Percentiles rank a stretch among this genome's conserved stretches.
These are phyloP conservation scores for Aeschynomene evenia DNA, from an alignment of 306 rosid genomes.

Conservation along the genomic window DNA sequence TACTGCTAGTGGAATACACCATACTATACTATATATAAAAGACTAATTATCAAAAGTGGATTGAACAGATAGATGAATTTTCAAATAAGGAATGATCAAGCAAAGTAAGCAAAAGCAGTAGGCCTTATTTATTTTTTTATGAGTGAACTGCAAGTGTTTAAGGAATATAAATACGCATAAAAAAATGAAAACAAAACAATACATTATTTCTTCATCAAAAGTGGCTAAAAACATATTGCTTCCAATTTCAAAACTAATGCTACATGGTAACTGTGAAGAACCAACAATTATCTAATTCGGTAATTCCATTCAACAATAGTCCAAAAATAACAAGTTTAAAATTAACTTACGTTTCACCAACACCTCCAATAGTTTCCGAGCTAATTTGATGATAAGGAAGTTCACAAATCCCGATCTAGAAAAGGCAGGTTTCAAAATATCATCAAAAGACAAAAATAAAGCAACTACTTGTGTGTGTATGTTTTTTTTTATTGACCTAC, in stretches of 20 bases:
- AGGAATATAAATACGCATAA: no score
- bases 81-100: no score
- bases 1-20: not conserved
- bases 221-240: not conserved
- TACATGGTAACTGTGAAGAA: not conserved
- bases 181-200: no score
- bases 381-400: conserved; percentile 91
- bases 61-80: no score
- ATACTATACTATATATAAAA: no score
- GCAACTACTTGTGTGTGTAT: not conserved
- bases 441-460: conserved; percentile 10
- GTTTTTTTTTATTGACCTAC: no score
- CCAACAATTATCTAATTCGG: conserved; percentile 8
- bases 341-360: conserved; percentile 92
- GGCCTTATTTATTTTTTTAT: no score
- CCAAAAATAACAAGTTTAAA: not conserved
- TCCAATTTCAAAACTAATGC: not conserved
- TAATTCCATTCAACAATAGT: not conserved
- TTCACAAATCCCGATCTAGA: conserved; percentile 87
- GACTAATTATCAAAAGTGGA: no score
- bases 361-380: conserved; percentile 86
- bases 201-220: no score
- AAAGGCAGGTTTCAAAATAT: conserved; percentile 28
- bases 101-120: no score
- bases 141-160: no score